These are phyloP conservation scores for Rossbeevera mucosa DNA, from an alignment of 768 basidiomycete genomes.

Conservation along the genomic window DNA sequence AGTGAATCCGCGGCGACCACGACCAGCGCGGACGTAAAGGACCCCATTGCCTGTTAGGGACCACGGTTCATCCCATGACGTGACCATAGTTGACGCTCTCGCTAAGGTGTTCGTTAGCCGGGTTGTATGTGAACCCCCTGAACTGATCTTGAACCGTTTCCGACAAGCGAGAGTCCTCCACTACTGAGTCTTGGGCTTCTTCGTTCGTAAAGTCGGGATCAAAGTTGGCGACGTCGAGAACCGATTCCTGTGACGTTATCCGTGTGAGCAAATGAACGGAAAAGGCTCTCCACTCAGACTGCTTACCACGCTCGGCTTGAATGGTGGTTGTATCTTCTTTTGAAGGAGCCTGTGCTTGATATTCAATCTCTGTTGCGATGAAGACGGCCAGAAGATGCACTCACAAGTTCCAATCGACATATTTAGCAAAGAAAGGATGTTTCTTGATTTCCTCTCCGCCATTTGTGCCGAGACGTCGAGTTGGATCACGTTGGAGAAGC, in stretches of 20 bases:
- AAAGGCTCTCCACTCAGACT: neutral
- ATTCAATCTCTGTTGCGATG: constrained; percentile 1
- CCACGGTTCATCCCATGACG: constrained; percentile 29
- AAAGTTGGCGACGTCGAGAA: constrained; percentile 94
- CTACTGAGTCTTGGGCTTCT: constrained; percentile 91
- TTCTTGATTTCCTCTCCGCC: constrained; percentile 95
- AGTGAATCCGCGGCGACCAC: constrained; percentile 11
- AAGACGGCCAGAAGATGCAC: constrained; percentile 15
- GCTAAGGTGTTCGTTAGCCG: constrained; percentile 77
- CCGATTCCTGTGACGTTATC: constrained; percentile 59
- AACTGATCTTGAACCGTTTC: constrained; percentile 98
- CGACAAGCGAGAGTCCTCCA: constrained; percentile 86
- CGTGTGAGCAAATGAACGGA: constrained; percentile 1
- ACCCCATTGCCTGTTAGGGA: neutral
- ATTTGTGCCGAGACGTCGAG: constrained; percentile 80
- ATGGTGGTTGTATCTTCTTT: constrained; percentile 96
- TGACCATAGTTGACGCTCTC: constrained; percentile 69
- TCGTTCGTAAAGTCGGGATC: constrained; percentile 97
- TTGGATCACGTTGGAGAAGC: constrained; percentile 84
- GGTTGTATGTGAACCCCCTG: constrained; percentile 85
- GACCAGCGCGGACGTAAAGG: constrained; percentile 18
- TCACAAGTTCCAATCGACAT: constrained; percentile 86
- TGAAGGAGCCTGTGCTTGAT: constrained; percentile 55
- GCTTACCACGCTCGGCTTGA: constrained; percentile 93
- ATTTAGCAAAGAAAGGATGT: constrained; percentile 92